Evolutionary conservation across 257 asterid genomes (phyloP), one percentile per base, ranked within the genome.

Genomic region (Solanum appendiculatum): DNA sequence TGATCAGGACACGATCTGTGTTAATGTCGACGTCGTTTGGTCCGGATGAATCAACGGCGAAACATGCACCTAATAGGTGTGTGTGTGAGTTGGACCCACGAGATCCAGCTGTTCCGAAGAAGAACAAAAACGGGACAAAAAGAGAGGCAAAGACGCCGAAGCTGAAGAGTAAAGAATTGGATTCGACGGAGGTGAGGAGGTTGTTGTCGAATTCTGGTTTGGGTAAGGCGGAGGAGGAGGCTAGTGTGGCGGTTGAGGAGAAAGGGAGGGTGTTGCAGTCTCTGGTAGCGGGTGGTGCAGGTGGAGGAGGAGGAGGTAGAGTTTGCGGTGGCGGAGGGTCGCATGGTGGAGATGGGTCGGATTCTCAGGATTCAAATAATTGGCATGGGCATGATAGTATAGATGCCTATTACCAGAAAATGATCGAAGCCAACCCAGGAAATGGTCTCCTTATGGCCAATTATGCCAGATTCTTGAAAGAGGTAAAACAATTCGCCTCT

Each of bases 401-500:
- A 2, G 92, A 95, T 0, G 90, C 92, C 7, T 94, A 95, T 85
- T 96, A 95, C 89, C 95, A 92, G 93, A 93, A 42, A 86, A 96
- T 96, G 99, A 92, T 96, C 3, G 89, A 89, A 84, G 96, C 97
- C 8, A 93, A 96, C 86, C 98, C 98, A 0, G 93, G 92, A 31
- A 96, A 96, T 83, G 89, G 96, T 72, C 93, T 96, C 3, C 86
- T 96, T 82, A 89, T 96, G 0, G 92, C 96, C n/a, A 96, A 96
- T 89, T 96, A 96, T 88, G 98, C 99, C 87, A 93, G 90, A 86
- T 96, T 91, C 90, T 89, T 96, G 88, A 96, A 95, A 89, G 97
- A 95, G 97, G 99, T 92, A 91, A 5, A 29, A 31, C 40, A 46
- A 18, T 81, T 81, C 7, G 6, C 82, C 82, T 68, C 29, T 60